Evolutionary conservation across 768 basidiomycete species (phyloP).

Genomic region (Tulasnella sp.): DNA sequence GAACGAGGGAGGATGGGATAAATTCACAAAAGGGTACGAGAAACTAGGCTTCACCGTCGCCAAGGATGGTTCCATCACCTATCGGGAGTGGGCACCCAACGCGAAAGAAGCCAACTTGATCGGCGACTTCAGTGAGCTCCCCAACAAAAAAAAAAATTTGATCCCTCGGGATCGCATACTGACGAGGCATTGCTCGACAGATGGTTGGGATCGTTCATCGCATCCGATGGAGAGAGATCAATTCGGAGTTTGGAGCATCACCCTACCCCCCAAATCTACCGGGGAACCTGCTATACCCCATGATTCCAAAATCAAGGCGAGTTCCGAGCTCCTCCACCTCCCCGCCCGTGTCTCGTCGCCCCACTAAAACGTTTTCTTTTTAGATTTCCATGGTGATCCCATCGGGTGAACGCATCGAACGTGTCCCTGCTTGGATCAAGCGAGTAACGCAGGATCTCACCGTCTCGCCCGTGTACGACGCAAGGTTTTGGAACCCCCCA

Average conservation of each 20-base stretch:
- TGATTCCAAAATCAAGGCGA: constrained; percentile 88
- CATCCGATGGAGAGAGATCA: constrained; percentile 78
- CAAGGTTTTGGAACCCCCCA: constrained; percentile 98
- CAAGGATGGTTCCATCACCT: constrained; percentile 56
- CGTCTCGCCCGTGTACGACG: constrained; percentile 87
- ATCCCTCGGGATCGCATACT: not conserved
- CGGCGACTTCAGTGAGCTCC: constrained; percentile 91
- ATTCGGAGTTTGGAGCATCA: constrained; percentile 86
- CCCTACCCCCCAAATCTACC: constrained; percentile 50
- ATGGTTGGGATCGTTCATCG: constrained; percentile 75
- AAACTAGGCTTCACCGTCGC: constrained; percentile 69
- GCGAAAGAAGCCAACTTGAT: constrained; percentile 72
- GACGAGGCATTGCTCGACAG: constrained; percentile 35
- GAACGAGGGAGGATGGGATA: constrained; percentile 75
- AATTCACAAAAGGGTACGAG: constrained; percentile 70
- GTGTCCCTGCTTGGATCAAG: constrained; percentile 86
- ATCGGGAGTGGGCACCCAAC: constrained; percentile 96
- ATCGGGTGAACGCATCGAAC: constrained; percentile 71
- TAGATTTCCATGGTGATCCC: constrained; percentile 90
- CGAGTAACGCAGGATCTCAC: constrained; percentile 90
- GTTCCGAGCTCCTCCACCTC: constrained; percentile 18
- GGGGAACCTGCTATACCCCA: constrained; percentile 82
- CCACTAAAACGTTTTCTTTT: not conserved
- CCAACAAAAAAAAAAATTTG: no score
- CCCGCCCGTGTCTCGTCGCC: not conserved